These are phyloP conservation scores for Aureobasidium pullulans DNA, from an alignment of 2,329 filamentous ascomycete species.

Conservation along the genomic window DNA sequence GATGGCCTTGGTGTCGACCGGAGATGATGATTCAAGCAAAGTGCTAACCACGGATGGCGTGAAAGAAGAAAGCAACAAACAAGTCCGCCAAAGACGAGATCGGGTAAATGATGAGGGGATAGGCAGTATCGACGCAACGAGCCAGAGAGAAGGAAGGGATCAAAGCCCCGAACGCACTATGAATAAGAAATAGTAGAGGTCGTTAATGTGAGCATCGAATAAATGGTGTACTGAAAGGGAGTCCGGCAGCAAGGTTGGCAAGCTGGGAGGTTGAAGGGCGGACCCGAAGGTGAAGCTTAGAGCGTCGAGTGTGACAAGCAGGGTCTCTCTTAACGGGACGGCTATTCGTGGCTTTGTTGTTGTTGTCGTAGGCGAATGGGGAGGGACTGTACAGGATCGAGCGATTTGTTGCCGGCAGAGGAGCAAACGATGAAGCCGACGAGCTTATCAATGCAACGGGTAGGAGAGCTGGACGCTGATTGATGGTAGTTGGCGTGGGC, in stretches of 20 bases:
- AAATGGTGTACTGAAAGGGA: neutral
- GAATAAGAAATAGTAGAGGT: conserved; percentile 11
- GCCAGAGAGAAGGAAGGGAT: neutral
- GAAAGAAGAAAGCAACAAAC: conserved; percentile 1
- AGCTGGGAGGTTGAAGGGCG: conserved; percentile 2
- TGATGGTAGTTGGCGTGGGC: neutral
- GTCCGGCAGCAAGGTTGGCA: conserved; percentile 5
- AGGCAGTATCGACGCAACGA: conserved; percentile 10
- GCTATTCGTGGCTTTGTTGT: neutral
- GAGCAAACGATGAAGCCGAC: neutral
- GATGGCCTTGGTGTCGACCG: neutral
- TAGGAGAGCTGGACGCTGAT: neutral
- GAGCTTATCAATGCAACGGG: neutral
- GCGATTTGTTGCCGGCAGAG: neutral
- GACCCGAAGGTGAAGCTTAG: neutral
- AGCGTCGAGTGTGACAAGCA: neutral
- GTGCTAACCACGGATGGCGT: conserved; percentile 5
- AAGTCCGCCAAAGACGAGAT: conserved; percentile 6
- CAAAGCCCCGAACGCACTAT: conserved; percentile 12
- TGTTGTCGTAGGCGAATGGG: neutral
- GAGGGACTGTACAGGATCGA: neutral
- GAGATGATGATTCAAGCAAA: neutral
- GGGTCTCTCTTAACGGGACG: neutral
- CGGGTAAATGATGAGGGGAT: conserved; percentile 7
- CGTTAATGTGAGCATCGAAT: conserved; percentile 14